These are phyloP conservation scores for Polyplosphaeria fusca DNA, from an alignment of 495 filamentous ascomycete species.

Conservation along the genomic window DNA sequence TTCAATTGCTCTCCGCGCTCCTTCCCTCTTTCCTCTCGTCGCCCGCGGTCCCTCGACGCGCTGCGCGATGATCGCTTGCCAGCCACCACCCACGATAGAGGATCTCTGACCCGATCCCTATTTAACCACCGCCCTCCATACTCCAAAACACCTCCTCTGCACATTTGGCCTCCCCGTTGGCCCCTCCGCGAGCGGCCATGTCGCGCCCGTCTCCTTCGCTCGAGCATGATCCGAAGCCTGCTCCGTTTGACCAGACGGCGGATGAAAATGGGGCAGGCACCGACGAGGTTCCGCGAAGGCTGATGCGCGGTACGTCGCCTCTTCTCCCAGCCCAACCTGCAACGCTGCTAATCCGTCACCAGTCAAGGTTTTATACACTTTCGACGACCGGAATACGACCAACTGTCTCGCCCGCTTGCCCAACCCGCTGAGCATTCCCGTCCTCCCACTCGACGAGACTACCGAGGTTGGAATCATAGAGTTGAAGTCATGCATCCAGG, in stretches of 20 bases:
- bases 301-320: conserved; percentile 34
- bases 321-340: no score
- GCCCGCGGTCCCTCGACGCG: conserved; percentile 13
- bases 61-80: conserved; percentile 20
- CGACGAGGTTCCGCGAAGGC: conserved; percentile 28
- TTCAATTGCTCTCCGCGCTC: background rate
- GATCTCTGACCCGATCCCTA: conserved; percentile 19
- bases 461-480: conserved; percentile 84
- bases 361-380: conserved; percentile 97
- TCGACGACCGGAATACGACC: conserved; percentile 83
- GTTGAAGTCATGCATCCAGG: conserved; percentile 83
- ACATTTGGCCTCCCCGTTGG: conserved; percentile 29
- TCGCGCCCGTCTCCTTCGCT: conserved; percentile 23
- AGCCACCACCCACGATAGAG: conserved; percentile 27
- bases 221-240: no score
- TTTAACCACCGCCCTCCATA: background rate
- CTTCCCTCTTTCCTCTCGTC: background rate
- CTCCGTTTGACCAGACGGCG: no score
- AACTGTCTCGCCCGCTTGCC: conserved; percentile 91
- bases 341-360: no score
- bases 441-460: conserved; percentile 71
- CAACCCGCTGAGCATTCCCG: conserved; percentile 73
- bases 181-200: conserved; percentile 25
- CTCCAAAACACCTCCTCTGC: background rate
- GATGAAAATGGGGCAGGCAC: conserved; percentile 10